Base-by-base conservation (phyloP, 352 stramenopile species). In the Phytopythium vexans region DNA sequence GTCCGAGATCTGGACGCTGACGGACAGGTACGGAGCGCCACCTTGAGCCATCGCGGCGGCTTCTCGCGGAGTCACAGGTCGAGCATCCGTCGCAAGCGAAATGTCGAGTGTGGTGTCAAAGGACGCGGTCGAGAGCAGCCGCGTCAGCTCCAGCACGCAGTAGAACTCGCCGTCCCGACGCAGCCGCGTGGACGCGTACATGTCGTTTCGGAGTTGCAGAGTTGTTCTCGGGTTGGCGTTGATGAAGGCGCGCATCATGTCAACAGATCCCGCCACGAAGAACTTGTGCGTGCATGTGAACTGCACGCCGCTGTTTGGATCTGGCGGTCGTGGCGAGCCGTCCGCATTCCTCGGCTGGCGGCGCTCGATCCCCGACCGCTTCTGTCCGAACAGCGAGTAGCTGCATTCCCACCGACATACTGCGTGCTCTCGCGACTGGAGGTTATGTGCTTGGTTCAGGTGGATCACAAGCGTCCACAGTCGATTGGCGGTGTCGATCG, bases 381-480 rank as follows among this genome's bases (percentile, higher is more conserved):
- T 71, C 48, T 88, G 80, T 0, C 51, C 54, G 3, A 88, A 64
- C 1, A 88, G 52, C n/a, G 72, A 61, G 58, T 90, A 90, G 49
- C 83, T 76, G 44, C 80, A 90, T 33, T 88, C 80, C 80, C 80
- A 90, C 16, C 77, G 73, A 63, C 75, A 78, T 31, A 73, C 86
- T 1, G 75, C 61, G 4, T 70, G 74, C 47, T 88, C 68, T 15
- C 75, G 68, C 6, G 73, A 82, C 14, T 82, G 63, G 43, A 90
- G 51, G 55, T 87, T 68, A 52, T 90, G 75, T 8, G 71, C 73
- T 46, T 88, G 75, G 53, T 83, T 87, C 5, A 90, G 56, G 40
- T 77, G 62, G 6, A 90, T 40, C 6, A 76, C 51, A 8, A 89
- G 45, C 1, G 66, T 81, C 79, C 79, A 89, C 32, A 89, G 54